A percentile compares a stretch with the other conserved stretches of the same genome.
phyloP scores from a whole-genome alignment of 768 basidiomycete genomes.

The Leccinum ochraceum region DNA sequence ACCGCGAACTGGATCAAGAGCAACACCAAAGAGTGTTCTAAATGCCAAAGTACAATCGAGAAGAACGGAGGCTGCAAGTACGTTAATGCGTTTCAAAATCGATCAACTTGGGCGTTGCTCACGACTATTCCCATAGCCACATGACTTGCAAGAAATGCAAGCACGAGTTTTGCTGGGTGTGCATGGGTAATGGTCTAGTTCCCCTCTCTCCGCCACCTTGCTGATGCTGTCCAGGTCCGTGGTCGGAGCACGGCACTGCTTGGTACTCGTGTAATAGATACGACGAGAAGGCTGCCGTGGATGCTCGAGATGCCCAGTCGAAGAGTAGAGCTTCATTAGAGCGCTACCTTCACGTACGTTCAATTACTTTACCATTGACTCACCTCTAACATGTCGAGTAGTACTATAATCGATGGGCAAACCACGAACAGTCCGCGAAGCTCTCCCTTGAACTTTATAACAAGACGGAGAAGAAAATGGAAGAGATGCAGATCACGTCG shows the following conservation, averaged over 20 bases:
- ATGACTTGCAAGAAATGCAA: constrained; percentile 99
- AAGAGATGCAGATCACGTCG: constrained; percentile 95
- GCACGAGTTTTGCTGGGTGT: constrained; percentile 99
- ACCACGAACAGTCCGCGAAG: constrained; percentile 99
- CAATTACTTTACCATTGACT: not conserved
- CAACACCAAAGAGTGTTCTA: constrained; percentile 96
- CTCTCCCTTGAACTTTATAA: constrained; percentile 88
- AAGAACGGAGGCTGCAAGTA: constrained; percentile 99
- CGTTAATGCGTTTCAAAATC: constrained; percentile 82
- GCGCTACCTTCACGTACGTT: constrained; percentile 90
- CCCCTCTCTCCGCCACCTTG: constrained; percentile 5
- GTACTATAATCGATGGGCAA: constrained; percentile 99
- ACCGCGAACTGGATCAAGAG: constrained; percentile 99
- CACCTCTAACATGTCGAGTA: constrained; percentile 32
- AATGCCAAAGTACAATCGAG: constrained; percentile 98
- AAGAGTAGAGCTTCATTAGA: constrained; percentile 88
- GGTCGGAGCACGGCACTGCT: constrained; percentile 95
- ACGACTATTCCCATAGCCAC: constrained; percentile 58
- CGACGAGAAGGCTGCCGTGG: constrained; percentile 87
- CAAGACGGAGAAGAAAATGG: constrained; percentile 99
- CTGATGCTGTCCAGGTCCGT: constrained; percentile 65
- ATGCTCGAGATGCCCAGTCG: constrained; percentile 91
- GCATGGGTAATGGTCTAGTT: constrained; percentile 71
- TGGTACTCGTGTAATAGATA: constrained; percentile 99
- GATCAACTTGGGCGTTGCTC: constrained; percentile 7